Base-by-base conservation (phyloP, 2,329 filamentous ascomycete species). In the Trichoderma pleuroti region DNA sequence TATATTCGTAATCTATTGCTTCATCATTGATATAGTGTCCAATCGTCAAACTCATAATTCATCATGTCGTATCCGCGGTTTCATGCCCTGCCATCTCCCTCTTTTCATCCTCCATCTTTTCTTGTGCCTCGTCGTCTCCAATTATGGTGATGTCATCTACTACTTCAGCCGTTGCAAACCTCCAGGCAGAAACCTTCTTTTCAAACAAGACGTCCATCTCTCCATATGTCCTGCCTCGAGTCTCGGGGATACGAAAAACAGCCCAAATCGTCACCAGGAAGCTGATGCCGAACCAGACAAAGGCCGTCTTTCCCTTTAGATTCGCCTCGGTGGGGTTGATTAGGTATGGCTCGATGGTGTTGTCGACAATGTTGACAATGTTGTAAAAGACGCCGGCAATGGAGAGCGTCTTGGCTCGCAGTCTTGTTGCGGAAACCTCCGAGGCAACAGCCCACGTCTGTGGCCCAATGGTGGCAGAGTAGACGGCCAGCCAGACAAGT, bases 251-350 rank as follows among this genome's bases (percentile, higher is more conserved):
- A 2, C 76, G 72, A 57, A 78, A 76, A 26, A 72, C 74, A 0
- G 74, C 75, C 76, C 76, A 78, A 16, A 70, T 14, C 2, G 75
- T 72, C 16, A 72, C 60, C 61, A 72, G 32, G n/a, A 72, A 63
- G 7, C 71, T 70, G 42, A 72, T 62, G 3, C 61, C 71, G 7
- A 72, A 72, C 71, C 71, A 72, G 30, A 72, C 71, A 63, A 72
- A 70, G 3, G 71, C 85, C 52, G 75, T 75, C 65, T 76, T 74
- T 7, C 76, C 81, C 78, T 71, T 77, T 74, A 80, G 79, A 70
- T 84, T 78, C 60, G 72, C 72, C 12, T 74, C 76, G 2, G 74
- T 77, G 4, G 80, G 79, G 70, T 81, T 81, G 71, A 81, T 76
- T 1, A 80, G 74, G 54, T 79, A 80, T 12, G 78, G 78, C 71